Evolutionary conservation across 2,329 filamentous ascomycete genomes (phyloP).

Genomic region (Neoascochyta sp.): DNA sequence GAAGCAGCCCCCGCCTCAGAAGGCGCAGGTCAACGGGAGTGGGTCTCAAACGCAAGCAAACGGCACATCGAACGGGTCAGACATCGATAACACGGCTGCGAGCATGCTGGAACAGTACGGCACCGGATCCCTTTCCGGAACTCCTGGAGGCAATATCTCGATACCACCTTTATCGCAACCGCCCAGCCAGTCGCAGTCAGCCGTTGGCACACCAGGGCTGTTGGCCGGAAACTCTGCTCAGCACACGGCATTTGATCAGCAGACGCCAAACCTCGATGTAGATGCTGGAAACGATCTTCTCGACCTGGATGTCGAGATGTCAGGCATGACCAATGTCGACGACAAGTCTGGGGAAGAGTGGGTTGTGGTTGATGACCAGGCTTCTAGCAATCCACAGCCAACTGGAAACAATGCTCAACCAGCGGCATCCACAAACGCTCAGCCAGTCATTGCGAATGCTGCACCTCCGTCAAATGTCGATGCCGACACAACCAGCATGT

Average conservation of each 20-base stretch:
- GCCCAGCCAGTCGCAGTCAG: slow-evolving; percentile 57
- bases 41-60: slow-evolving; percentile 24
- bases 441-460: slow-evolving; percentile 12
- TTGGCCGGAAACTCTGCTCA: slow-evolving; percentile 18
- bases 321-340: slow-evolving; percentile 47
- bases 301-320: slow-evolving; percentile 54
- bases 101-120: slow-evolving; percentile 68
- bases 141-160: slow-evolving; percentile 58
- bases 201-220: slow-evolving; percentile 53
- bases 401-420: slow-evolving; percentile 14
- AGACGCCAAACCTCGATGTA: slow-evolving; percentile 21
- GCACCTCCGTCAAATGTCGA: slow-evolving; percentile 23
- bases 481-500: slow-evolving; percentile 34
- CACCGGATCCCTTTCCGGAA: slow-evolving; percentile 57
- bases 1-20: slow-evolving; percentile 31
- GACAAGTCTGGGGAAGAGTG: slow-evolving; percentile 35
- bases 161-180: slow-evolving; percentile 54
- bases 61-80: slow-evolving; percentile 36
- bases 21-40: slow-evolving; percentile 30
- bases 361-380: slow-evolving; percentile 33
- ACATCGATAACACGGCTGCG: slow-evolving; percentile 47
- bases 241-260: slow-evolving; percentile 23
- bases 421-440: slow-evolving; percentile 15
- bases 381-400: slow-evolving; percentile 15
- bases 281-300: slow-evolving; percentile 33